Percentiles rank a stretch among this genome's conserved stretches.
These are phyloP conservation scores for Phyllostachys edulis DNA, from an alignment of 176 grass and related monocot species.

Conservation along the genomic window DNA sequence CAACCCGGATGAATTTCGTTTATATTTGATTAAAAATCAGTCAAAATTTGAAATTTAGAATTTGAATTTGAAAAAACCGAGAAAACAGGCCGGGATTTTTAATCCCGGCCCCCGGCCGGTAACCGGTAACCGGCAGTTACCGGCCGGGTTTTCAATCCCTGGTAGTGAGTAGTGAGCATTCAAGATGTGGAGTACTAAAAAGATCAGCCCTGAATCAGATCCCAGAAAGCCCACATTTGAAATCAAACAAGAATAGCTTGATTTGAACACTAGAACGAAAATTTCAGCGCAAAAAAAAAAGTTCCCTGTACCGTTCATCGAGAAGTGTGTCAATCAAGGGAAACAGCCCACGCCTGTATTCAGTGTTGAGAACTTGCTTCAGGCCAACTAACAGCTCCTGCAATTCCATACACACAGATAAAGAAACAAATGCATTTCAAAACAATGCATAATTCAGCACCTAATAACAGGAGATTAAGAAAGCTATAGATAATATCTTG, in stretches of 20 bases:
- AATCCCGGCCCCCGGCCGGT: too few species aligned
- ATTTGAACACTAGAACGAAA: background rate
- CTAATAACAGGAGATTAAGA: background rate
- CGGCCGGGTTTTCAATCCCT: too few species aligned
- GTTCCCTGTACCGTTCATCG: conserved; percentile 77
- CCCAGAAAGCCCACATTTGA: background rate
- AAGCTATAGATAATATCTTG: conserved; percentile 17
- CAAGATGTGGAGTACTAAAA: background rate
- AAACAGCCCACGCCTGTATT: conserved; percentile 84
- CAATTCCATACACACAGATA: conserved; percentile 21
- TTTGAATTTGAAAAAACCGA: too few species aligned
- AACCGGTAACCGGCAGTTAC: too few species aligned
- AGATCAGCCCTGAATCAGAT: conserved; percentile 10
- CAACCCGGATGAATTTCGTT: too few species aligned
- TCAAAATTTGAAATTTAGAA: too few species aligned
- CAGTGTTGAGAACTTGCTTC: conserved; percentile 94
- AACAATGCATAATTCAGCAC: background rate
- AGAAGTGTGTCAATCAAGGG: conserved; percentile 98
- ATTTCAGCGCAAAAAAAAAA: background rate
- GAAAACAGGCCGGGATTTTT: too few species aligned
- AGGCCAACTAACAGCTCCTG: conserved; percentile 94
- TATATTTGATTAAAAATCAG: too few species aligned
- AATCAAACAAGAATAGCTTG: background rate
- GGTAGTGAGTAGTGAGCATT: background rate
- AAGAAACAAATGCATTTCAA: conserved; percentile 24